Percentiles rank a stretch among this genome's conserved stretches.
Evolutionary conservation across 495 filamentous ascomycete species (phyloP).

Genomic region (Xylaria longipes): DNA sequence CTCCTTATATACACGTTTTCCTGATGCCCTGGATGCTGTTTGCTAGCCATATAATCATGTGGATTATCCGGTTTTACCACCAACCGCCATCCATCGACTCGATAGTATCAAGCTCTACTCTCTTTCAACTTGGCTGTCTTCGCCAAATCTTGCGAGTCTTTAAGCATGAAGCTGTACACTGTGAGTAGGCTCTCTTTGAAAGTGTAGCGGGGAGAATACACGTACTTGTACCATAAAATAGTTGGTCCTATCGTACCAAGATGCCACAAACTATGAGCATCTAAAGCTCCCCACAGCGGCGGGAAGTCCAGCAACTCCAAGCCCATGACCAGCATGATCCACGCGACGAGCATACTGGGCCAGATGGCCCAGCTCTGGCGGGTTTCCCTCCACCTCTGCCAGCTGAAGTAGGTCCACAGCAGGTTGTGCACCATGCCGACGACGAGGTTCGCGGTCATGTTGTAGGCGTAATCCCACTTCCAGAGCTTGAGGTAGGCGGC

Average conservation of each 20-base stretch:
- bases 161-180: constrained; percentile 71
- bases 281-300: constrained; percentile 79
- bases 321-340: constrained; percentile 93
- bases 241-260: constrained; percentile 88
- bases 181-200: neutral
- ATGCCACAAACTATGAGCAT: constrained; percentile 98
- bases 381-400: constrained; percentile 70
- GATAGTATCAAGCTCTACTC: constrained; percentile 31
- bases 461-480: constrained; percentile 95
- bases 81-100: neutral
- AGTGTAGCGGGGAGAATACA: constrained; percentile 30
- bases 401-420: constrained; percentile 87
- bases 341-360: constrained; percentile 92
- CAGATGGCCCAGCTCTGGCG: constrained; percentile 81
- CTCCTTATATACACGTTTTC: constrained; percentile 8
- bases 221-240: constrained; percentile 95
- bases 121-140: constrained; percentile 46
- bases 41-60: neutral
- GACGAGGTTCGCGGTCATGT: constrained; percentile 93
- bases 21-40: neutral
- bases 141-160: constrained; percentile 75
- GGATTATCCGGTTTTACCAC: neutral
- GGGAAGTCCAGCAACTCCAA: constrained; percentile 94
- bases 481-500: constrained; percentile 84
- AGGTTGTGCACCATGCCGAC: constrained; percentile 81